Evolutionary conservation across 2,329 filamentous ascomycete species (phyloP), one percentile per base, ranked within the genome.

Genomic region (Colletotrichum navitas): DNA sequence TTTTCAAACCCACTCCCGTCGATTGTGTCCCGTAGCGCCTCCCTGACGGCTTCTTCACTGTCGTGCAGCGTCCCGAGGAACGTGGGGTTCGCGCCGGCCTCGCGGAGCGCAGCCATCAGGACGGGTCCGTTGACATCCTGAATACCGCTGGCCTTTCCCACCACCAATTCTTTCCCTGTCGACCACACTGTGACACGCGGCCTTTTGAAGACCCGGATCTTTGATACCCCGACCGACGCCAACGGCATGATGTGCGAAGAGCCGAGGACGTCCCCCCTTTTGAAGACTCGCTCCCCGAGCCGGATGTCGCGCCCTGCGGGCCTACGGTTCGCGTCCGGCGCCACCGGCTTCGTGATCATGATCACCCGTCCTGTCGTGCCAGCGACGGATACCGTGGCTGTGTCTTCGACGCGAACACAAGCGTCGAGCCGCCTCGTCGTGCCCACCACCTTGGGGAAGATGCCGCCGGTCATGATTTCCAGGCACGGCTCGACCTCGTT

Each of bases 371-470:
- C n/a, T n/a, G 49, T 11, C 7, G 36, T 18, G 2, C 16, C 36
- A 7, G 14, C 6, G 6, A 7, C 59, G 7, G 51, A n/a, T 6
- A 52, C 21, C 16, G 56, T 21, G 5, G 52, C 45, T 4, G 66
- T 47, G 55, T 68, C 69, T 41, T 72, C 72, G 7, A 66, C 26
- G 14, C 62, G 66, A 54, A 74, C 63, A 39, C 68, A 72, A 5
- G 71, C 73, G 26, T 75, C 74, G n/a, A 34, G 62, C 5, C 41
- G 26, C 2, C 52, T 29, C 3, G 26, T 41, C 18, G 59, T 16
- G 59, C 29, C 32, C 8, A 29, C 6, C 10, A 36, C 43, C 26
- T 18, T 24, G 16, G 32, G 59, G 45, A 47, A 56, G 32, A 56
- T 56, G 54, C 54, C 54, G 32, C 54, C 54, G 7, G 54, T 56